Evolutionary conservation across 2,329 filamentous ascomycete species (phyloP).

Genomic region (Microdochium trichocladiopsis): DNA sequence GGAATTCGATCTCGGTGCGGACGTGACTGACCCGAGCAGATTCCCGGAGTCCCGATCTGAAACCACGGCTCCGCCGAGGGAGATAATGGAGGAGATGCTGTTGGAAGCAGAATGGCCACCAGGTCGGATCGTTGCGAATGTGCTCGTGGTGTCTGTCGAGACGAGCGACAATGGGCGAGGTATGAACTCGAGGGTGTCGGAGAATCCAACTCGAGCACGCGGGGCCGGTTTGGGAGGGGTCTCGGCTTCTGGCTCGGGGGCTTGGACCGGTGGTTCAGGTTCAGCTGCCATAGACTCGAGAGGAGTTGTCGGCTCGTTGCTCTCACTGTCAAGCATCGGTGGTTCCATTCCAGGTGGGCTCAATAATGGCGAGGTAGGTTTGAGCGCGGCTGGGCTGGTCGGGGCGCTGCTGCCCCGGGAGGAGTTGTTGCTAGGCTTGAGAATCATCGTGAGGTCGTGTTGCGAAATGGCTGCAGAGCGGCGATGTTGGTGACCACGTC

Average conservation of each 20-base stretch:
- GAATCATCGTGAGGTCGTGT: constrained; percentile 68
- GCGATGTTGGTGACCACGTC: constrained; percentile 71
- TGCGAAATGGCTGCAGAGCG: constrained; percentile 78
- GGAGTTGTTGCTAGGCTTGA: constrained; percentile 49
- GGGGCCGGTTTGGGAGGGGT: constrained; percentile 26
- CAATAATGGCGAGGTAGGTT: constrained; percentile 13
- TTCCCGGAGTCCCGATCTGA: constrained; percentile 30
- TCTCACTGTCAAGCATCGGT: background rate
- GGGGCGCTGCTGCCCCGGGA: constrained; percentile 56
- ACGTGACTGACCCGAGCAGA: constrained; percentile 28
- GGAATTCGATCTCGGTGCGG: constrained; percentile 35
- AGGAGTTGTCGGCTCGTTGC: background rate
- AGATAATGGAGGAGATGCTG: constrained; percentile 73
- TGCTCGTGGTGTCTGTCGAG: constrained; percentile 78
- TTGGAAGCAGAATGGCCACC: constrained; percentile 65
- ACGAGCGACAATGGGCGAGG: constrained; percentile 76
- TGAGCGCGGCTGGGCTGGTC: constrained; percentile 48
- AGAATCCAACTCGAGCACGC: constrained; percentile 71
- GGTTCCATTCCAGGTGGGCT: constrained; percentile 12
- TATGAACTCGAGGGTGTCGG: constrained; percentile 77
- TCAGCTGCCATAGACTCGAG: constrained; percentile 3
- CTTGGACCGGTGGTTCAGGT: constrained; percentile 6
- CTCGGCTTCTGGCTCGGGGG: constrained; percentile 8
- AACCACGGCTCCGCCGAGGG: constrained; percentile 23
- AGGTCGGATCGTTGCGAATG: constrained; percentile 54